Percentiles rank a stretch among this genome's conserved stretches.
These are phyloP conservation scores for Rhizopus arrhizus DNA, from an alignment of 371 early-diverging fungal species.

Conservation along the genomic window DNA sequence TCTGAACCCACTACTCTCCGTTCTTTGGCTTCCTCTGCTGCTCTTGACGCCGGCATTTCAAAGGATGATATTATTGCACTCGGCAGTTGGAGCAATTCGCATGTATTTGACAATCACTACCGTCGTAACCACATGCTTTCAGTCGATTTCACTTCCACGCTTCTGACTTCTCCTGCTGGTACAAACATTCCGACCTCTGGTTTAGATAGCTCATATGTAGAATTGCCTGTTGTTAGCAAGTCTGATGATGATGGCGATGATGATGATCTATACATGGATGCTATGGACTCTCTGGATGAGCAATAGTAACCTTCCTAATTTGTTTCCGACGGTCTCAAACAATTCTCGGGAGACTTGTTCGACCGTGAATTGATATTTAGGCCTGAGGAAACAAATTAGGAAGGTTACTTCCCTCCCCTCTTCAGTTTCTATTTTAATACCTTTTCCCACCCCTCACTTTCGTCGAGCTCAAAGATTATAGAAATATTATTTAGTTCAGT, in stretches of 20 bases:
- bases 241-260: neutral
- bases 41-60: conserved; percentile 6
- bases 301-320: conserved; percentile 6
- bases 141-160: conserved; percentile 13
- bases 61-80: conserved; percentile 17
- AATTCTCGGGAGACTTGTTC: too few relatives aligned
- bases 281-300: conserved; percentile 12
- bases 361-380: too few relatives aligned
- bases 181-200: too few relatives aligned
- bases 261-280: conserved; percentile 6
- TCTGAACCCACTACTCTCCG: conserved; percentile 13
- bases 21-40: conserved; percentile 15
- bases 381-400: too few relatives aligned
- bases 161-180: too few relatives aligned
- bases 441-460: too few relatives aligned
- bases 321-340: neutral
- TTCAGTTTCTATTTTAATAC: too few relatives aligned
- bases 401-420: too few relatives aligned
- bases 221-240: too few relatives aligned
- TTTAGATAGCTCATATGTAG: too few relatives aligned
- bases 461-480: too few relatives aligned
- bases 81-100: conserved; percentile 16
- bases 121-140: conserved; percentile 10
- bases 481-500: too few relatives aligned
- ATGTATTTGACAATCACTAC: conserved; percentile 17